Evolutionary conservation across 1,139 yeast genomes (phyloP).

Genomic region (Taphrina wiesneri): DNA sequence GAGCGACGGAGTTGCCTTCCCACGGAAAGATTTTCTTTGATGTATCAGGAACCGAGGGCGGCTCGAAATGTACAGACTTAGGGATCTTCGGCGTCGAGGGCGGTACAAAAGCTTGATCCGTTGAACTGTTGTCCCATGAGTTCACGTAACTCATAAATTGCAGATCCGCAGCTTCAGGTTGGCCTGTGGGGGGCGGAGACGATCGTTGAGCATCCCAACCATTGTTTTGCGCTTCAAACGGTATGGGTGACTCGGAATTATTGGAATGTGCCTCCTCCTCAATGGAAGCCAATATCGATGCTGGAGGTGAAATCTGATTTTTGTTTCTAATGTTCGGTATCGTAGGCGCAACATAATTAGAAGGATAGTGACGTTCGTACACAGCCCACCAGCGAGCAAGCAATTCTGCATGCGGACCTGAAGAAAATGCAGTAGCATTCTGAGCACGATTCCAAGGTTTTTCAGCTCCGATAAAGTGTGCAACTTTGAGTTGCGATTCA

Average conservation of each 20-base stretch:
- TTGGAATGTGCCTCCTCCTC: not conserved
- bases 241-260: not conserved
- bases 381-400: slow-evolving; percentile 40
- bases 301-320: not conserved
- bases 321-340: not conserved
- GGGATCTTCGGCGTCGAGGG: slow-evolving; percentile 36
- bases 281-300: not conserved
- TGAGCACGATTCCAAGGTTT: slow-evolving; percentile 69
- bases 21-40: slow-evolving; percentile 32
- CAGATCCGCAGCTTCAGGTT: slow-evolving; percentile 49
- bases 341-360: slow-evolving; percentile 42
- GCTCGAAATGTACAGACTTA: slow-evolving; percentile 30
- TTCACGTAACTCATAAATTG: slow-evolving; percentile 41
- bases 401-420: slow-evolving; percentile 38
- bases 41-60: slow-evolving; percentile 11
- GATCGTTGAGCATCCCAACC: slow-evolving; percentile 51
- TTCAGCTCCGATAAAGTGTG: slow-evolving; percentile 77
- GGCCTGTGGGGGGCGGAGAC: slow-evolving; percentile 48
- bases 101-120: slow-evolving; percentile 37
- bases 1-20: slow-evolving; percentile 22
- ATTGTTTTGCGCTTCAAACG: slow-evolving; percentile 34
- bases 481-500: slow-evolving; percentile 55
- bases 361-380: slow-evolving; percentile 40
- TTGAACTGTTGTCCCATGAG: slow-evolving; percentile 43
- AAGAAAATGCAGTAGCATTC: slow-evolving; percentile 15